Evolutionary conservation across 75 land plant genomes (phyloP).

Genomic region (Selaginella tamariscina): DNA sequence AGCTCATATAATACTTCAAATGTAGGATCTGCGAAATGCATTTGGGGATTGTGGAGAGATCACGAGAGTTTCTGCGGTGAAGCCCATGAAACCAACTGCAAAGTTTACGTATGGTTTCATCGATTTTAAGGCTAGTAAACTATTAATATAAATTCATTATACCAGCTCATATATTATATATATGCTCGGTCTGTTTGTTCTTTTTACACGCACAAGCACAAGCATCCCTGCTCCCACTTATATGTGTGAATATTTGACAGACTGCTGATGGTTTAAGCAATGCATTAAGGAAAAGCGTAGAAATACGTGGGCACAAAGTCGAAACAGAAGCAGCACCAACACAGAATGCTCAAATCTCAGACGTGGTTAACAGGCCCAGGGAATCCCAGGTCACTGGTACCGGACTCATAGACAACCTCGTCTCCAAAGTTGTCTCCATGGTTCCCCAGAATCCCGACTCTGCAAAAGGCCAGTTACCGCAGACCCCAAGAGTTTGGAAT

Average conservation of each 20-base stretch:
- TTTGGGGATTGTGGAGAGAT: constrained; percentile 29
- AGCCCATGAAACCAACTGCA: constrained; percentile 14
- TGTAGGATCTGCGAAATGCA: constrained; percentile 20
- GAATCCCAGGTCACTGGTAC: background rate
- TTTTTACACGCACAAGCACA: too few species aligned
- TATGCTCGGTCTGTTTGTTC: too few species aligned
- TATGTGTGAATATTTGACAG: constrained; percentile 20
- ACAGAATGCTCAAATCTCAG: constrained; percentile 7
- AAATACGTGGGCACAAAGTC: constrained; percentile 15
- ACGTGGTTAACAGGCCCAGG: background rate
- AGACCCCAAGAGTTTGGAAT: background rate
- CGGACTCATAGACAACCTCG: background rate
- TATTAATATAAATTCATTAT: too few species aligned
- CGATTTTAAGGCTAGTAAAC: constrained; percentile 21
- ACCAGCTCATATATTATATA: too few species aligned
- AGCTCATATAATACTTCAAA: too few species aligned
- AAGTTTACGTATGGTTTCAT: constrained; percentile 28
- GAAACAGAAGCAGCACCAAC: constrained; percentile 22
- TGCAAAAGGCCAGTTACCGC: background rate
- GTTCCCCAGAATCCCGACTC: background rate
- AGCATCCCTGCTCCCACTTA: background rate
- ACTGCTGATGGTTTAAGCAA: constrained; percentile 24
- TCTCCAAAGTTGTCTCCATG: background rate
- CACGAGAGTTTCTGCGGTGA: constrained; percentile 22
- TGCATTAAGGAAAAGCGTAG: constrained; percentile 21